Base-by-base conservation (phyloP, 2,329 filamentous ascomycete species). In the Zymoseptoria ardabiliae region DNA sequence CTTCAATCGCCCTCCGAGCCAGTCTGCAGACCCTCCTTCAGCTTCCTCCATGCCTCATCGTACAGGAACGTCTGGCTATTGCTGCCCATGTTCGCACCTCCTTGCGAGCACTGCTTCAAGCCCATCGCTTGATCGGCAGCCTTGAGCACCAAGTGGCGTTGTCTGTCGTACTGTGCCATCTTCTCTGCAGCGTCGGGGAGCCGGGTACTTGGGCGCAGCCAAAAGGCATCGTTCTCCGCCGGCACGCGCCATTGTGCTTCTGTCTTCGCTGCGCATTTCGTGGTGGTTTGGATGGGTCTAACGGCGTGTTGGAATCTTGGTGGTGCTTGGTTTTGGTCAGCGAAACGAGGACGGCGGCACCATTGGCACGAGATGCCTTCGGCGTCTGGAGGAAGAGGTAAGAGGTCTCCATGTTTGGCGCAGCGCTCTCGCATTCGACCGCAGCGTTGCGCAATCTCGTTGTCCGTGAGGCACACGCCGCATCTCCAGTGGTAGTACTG, bases 371-470 rank as follows among this genome's bases (percentile, higher is more conserved):
- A 57, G 17, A 63, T 50, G 22, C 53, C 55, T 45, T 59, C 59
- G 9, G 61, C 59, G 28, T 63, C 59, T 19, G 50, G 45, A 21
- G 59, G 61, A 45, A 63, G 28, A 8, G 61, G 59, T 22, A 57
- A n/a, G 20, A 55, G 54, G 17, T 59, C 60, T 50, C 28, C 13
- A n/a, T n/a, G 51, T 48, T 54, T 57, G 41, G 59, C 41, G 17
- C 61, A 63, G 50, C 55, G 51, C 17, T 20, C 20, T 61, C 56
- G 19, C 55, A 53, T 20, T 51, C 57, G 49, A 49, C 50, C 55
- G 57, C 61, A 63, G 41, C 59, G 59, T 10, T 56, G 56, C 7
- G 59, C 61, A 17, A 61, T 58, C 45, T 61, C 61, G 41, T 63
- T 63, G 21, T 21, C 22, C 8, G 54, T 50, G 28, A 25, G n/a